Evolutionary conservation across 2,329 filamentous ascomycete species (phyloP), one percentile per base, ranked within the genome.

Genomic region (Penicillium sp.): DNA sequence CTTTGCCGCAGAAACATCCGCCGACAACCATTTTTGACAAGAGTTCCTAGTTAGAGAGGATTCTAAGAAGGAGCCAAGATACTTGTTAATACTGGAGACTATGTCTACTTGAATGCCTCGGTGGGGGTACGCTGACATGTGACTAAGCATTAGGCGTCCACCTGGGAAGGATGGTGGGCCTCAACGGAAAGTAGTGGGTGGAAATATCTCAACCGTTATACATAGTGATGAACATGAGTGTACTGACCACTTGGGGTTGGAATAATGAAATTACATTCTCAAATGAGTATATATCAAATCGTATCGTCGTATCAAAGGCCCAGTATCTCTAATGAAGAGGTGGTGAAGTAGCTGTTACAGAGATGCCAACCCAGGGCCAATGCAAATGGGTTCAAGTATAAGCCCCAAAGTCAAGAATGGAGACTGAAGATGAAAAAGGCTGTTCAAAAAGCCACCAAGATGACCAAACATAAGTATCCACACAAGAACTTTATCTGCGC

Each of bases 1-100:
- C 57, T 6, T 73, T 72, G 43, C 71, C 72, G 62, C 75, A 78
- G 57, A 73, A 76, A 61, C 75, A 78, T 38, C 69, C 56, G 37
- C 75, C 75, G 28, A 68, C 60, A 37, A 60, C 60, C 72, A 75
- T 74, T 64, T 54, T 70, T 45, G 8, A 31, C 7, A 10, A 31
- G 31, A 8, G 7, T 31, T 31, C 3, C 8, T 10, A 28, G 31
- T 31, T 31, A 31, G 7, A 31, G 31, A 31, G 31, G 31, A 31
- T 31, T 31, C 7, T 10, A 31, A 10, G 8, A 6, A 31, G 31
- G 31, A 31, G 31, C 7, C 31, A 10, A 31, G 31, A 2, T 31
- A 31, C 8, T 10, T 10, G 31, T 31, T 6, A 31, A 31, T 31
- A 10, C 31, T 31, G 6, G 31, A 6, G 31, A 6, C 10, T 31